Base-by-base conservation (phyloP, 2,329 filamentous ascomycete species). In the Verticillium dahliae region DNA sequence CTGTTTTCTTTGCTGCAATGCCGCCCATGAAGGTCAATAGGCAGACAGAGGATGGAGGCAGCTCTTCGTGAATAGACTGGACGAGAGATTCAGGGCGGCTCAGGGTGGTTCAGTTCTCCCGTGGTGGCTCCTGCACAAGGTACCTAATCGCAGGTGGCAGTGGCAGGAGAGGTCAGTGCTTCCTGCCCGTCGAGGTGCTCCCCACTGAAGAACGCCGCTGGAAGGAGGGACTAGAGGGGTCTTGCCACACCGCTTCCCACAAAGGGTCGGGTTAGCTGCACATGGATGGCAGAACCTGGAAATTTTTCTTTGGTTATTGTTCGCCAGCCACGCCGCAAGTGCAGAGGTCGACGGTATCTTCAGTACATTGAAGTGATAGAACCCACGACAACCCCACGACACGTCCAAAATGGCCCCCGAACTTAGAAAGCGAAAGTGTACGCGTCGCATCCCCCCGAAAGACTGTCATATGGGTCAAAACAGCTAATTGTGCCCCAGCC, bases 321-420 rank as follows among this genome's bases (percentile, higher is more conserved):
- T 52, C 45, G 45, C 45, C 45, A 52, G 45, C 45, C 45, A 52
- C 45, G 45, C 45, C 45, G 45, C 18, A 52, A 38, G 55, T 22
- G 55, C 15, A 31, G 55, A 57, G n/a, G 55, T n/a, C 22, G 55
- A 27, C 15, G 55, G 55, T 22, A 38, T n/a, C 55, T 57, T 57
- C 33, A 57, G 33, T 22, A 31, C 33, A 57, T 18, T 15, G 34
- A 22, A 39, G 37, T 31, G 27, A 31, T 31, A 31, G 27, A 31
- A 31, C 27, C 27, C 27, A 31, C 55, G 27, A 35, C 34, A 27
- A 33, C 15, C 37, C 27, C 55, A 38, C 55, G 11, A n/a, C 59
- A 62, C 61, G 56, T 45, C 56, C 58, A 66, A 64, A 70, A 82
- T 82, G 80, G 77, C 79, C 39, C 77, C 76, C 65, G 76, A 79